Base-by-base conservation (phyloP, 1,284 basidiomycete genomes). In the Leccinum pachyderme region DNA sequence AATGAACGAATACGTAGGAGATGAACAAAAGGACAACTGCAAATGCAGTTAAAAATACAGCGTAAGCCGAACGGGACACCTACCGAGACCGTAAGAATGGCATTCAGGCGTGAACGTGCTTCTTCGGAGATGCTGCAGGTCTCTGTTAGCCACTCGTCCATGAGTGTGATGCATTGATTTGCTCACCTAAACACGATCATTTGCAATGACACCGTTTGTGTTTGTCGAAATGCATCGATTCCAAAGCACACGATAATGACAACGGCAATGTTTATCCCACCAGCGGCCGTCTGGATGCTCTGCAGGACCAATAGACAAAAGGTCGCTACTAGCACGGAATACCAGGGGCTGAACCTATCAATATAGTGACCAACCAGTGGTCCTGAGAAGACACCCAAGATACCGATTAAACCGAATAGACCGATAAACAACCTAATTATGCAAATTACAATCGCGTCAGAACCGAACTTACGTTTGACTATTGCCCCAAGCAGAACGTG, bases 351-450 rank as follows among this genome's bases (percentile, higher is more conserved):
- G 18, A 89, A 74, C 5, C 65, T 71, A 66, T 90, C 86, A 47
- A 90, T 78, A 15, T 82, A 62, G 32, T 75, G 76, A 0, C 87
- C 87, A 15, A 81, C 77, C 31, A 87, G 60, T 2, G 86, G 87
- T 1, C 81, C 83, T 41, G 81, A 73, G 22, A 81, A 71, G 18
- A 88, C 85, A 15, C 85, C 86, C 41, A 83, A 72, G 64, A 88
- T 81, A 8, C 88, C 88, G 7, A 89, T 73, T 1, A 90, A 70
- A 4, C 85, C 87, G 62, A 90, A 87, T 4, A 90, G 72, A 9
- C 87, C 88, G 45, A 89, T 88, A 24, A 79, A 75, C 43, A 89
- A 70, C 2, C 87, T 83, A 45, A 52, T 46, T 50, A 44, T 47
- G 7, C 12, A 39, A 27, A 46, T 4, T 4, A 43, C 49, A 51